phyloP scores from a whole-genome alignment of 208 protist species.

The Acanthamoeba royreba region DNA sequence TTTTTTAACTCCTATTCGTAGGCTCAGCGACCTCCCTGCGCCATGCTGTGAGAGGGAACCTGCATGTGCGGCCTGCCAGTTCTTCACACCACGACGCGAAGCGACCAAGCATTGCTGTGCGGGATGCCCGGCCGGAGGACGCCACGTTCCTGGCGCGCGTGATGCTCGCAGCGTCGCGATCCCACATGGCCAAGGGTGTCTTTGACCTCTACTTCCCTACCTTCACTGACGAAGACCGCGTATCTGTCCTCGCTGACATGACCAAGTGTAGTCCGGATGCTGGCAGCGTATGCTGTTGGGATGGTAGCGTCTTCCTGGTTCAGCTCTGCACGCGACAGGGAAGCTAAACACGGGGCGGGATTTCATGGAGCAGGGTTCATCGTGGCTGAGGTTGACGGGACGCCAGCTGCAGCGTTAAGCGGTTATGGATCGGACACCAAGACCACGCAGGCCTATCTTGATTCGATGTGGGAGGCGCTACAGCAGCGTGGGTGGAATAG shows the following conservation, averaged over 20 bases:
- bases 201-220: neutral
- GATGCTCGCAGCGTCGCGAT: neutral
- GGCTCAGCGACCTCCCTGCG: too few relatives aligned
- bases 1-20: too few relatives aligned
- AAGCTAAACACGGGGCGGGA: neutral
- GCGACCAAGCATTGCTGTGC: neutral
- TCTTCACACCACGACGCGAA: too few relatives aligned
- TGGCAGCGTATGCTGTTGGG: neutral
- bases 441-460: neutral
- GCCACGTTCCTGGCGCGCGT: neutral
- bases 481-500: neutral
- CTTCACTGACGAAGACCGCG: neutral
- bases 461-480: neutral
- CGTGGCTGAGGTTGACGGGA: neutral
- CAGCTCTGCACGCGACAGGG: neutral
- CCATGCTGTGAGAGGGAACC: too few relatives aligned
- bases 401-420: neutral
- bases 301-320: neutral
- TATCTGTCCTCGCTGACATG: neutral
- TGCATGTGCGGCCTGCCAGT: too few relatives aligned
- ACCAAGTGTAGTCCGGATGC: neutral
- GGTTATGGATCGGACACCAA: slow-evolving; percentile 7
- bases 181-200: neutral
- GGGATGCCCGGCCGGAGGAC: neutral
- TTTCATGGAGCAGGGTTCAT: neutral